Conservation (phyloP, 345 rosid genomes). For the Jatropha curcas region DNA sequence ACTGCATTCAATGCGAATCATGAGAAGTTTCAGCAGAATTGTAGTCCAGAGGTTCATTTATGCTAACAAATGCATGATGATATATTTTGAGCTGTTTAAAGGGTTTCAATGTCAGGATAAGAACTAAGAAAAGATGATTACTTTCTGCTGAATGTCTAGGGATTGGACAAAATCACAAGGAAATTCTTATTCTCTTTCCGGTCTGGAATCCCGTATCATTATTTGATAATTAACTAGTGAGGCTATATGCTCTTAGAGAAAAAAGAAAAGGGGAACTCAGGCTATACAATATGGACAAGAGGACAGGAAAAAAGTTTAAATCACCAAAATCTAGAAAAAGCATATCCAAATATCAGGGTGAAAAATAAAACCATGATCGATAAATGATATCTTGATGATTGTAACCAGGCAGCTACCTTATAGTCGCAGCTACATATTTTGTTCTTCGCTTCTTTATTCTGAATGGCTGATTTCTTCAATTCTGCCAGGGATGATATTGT, state of each 20-base stretch:
- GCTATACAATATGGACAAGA: background rate
- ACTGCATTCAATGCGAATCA: background rate
- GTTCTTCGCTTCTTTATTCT: slow-evolving; percentile 36
- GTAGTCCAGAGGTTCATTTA: background rate
- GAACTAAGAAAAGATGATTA: background rate
- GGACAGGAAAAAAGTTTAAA: slow-evolving; percentile 25
- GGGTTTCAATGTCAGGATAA: background rate
- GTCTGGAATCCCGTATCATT: background rate
- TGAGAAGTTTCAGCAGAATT: background rate
- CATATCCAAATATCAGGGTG: slow-evolving; percentile 48
- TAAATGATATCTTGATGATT: slow-evolving; percentile 45
- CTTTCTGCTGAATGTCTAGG: background rate
- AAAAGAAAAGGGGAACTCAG: too few species aligned
- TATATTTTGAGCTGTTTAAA: background rate
- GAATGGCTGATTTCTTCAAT: slow-evolving; percentile 35
- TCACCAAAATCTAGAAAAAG: slow-evolving; percentile 32
- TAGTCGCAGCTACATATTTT: slow-evolving; percentile 33
- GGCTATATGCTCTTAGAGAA: background rate
- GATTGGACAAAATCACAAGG: background rate
- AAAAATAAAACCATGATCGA: slow-evolving; percentile 43
- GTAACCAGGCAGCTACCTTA: slow-evolving; percentile 84
- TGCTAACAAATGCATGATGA: background rate
- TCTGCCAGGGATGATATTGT: slow-evolving; percentile 38
- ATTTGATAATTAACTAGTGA: background rate
- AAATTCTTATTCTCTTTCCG: background rate